Evolutionary conservation across 2,329 filamentous ascomycete species (phyloP), one percentile per base, ranked within the genome.

Genomic region (Ophiostoma triangulosporum): DNA sequence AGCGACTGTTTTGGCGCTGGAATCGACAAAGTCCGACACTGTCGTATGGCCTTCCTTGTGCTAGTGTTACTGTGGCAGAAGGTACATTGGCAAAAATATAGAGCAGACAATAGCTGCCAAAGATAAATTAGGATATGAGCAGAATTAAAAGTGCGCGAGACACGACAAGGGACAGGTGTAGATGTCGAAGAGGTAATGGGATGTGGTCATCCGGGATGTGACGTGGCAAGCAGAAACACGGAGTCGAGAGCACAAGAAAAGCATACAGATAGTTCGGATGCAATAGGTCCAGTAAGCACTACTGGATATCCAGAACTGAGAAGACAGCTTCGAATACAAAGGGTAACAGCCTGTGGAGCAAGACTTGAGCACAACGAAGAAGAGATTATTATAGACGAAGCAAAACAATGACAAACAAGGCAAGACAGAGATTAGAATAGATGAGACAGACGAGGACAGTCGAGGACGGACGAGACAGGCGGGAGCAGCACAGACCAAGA

Each of bases 1-100:
- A 40, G 36, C n/a, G 36, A n/a, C 17, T 20, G 36, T n/a, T n/a
- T 40, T 40, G 36, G 12, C 20, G 20, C 14, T 14, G 38, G 12
- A 43, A 12, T 24, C n/a, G 38, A 24, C 14, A 17, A 14, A 35
- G 50, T 45, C 4, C 50, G 22, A 3, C 15, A 33, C 24, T 20
- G 9, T 17, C n/a, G 45, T 6, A 29, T n/a, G n/a, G 27, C 27
- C 12, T 35, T 29, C 20, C 43, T 24, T 29, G 26, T 24, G 36
- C 29, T 26, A n/a, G 48, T 54, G 48, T 31, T 29, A 46, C 52
- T 24, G 52, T 50, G 29, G 35, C 32, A 36, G 36, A 20, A 20
- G 29, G 43, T 50, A 14, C 50, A 27, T 46, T 31, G 35, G 36
- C 17, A 45, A 36, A n/a, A 40, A n/a, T 46, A 54, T 38, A 49